phyloP scores from a whole-genome alignment of 2,329 filamentous ascomycete genomes.

The Phialemonium atrogriseum region DNA sequence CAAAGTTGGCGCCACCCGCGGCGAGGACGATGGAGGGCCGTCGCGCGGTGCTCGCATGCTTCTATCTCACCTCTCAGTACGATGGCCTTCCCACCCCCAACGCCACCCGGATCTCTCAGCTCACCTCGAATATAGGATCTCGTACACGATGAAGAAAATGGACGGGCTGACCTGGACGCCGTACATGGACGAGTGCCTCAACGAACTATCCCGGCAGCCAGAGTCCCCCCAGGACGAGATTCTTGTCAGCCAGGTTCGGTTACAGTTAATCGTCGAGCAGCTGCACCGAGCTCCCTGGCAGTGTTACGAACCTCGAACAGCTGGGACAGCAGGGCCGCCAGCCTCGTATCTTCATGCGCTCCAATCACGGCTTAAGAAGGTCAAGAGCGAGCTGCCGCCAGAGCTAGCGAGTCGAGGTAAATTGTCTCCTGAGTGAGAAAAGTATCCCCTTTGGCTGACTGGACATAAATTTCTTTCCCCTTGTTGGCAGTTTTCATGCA shows the following conservation, averaged over 20 bases:
- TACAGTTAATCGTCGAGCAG: constrained; percentile 31
- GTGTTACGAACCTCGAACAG: constrained; percentile 5
- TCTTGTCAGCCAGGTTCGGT: constrained; percentile 32
- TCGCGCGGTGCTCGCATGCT: constrained; percentile 39
- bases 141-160: constrained; percentile 30
- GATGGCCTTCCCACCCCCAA: no score
- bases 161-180: constrained; percentile 48
- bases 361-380: constrained; percentile 15
- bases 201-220: constrained; percentile 32
- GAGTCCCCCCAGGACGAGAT: constrained; percentile 41
- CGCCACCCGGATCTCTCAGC: constrained; percentile 17
- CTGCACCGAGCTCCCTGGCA: constrained; percentile 15
- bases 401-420: constrained; percentile 16
- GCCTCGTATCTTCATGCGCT: constrained; percentile 16
- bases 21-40: constrained; percentile 39
- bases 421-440: no score
- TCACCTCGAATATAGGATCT: constrained; percentile 9
- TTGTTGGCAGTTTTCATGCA: constrained; percentile 22
- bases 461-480: no score
- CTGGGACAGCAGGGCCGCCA: constrained; percentile 11
- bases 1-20: constrained; percentile 11
- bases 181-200: constrained; percentile 49
- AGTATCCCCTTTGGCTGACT: no score
- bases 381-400: constrained; percentile 14
- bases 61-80: constrained; percentile 28